phyloP scores from a whole-genome alignment of 129 eudicot genomes.

The Mikania micrantha region DNA sequence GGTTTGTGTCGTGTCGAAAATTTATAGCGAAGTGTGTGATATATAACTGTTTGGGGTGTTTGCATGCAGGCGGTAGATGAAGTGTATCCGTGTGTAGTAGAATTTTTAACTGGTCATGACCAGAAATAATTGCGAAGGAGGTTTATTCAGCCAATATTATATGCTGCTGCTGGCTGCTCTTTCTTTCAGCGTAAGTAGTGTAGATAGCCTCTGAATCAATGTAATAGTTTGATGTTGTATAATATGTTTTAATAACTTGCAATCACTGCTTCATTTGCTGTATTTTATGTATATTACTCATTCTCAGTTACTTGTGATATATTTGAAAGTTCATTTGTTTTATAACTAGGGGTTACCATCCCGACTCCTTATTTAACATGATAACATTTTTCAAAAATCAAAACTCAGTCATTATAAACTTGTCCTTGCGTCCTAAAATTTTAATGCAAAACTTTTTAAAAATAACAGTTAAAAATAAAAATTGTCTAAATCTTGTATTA shows the following conservation, averaged over 20 bases:
- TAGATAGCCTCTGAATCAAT: slow-evolving; percentile 10
- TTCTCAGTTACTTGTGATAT: no score
- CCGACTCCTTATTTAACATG: no score
- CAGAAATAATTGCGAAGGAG: background rate
- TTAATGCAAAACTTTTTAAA: no score
- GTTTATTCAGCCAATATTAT: background rate
- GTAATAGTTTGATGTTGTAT: background rate
- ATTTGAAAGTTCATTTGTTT: no score
- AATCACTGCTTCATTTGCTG: no score
- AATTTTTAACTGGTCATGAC: slow-evolving; percentile 55
- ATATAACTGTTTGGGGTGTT: background rate
- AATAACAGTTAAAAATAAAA: no score
- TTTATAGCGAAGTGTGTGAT: background rate
- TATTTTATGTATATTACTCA: no score
- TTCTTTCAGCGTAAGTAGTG: background rate
- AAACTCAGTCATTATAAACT: no score
- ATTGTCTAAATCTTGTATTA: no score
- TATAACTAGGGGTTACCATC: no score
- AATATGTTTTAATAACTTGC: background rate
- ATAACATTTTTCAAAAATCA: no score
- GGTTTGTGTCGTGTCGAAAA: background rate
- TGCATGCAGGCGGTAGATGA: slow-evolving; percentile 71
- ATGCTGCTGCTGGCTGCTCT: background rate
- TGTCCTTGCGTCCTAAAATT: no score
- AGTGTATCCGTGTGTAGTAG: slow-evolving; percentile 68